Evolutionary conservation across 1,284 basidiomycete species (phyloP), one percentile per base, ranked within the genome.

Genomic region (Microbotryomycetes sp.): DNA sequence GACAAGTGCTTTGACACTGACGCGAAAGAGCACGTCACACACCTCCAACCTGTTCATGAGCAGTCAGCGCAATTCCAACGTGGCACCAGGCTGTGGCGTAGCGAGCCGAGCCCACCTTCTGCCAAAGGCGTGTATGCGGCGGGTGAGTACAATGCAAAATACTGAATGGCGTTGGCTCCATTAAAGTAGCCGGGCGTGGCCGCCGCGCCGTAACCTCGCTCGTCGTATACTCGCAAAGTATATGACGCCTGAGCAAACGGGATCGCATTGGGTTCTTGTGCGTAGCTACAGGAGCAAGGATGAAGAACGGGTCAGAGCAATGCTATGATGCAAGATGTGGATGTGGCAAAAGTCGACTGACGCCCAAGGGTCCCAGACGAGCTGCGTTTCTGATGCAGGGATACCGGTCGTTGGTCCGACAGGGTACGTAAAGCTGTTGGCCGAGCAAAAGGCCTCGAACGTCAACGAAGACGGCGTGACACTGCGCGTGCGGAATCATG

Each of bases 91-190:
- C 2, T 45, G 2, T 2, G 4, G 5, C 24, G 13, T 15, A 27
- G 24, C n/a, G 23, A 2, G 27, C 1, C n/a, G 2, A 24, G 86
- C 89, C 83, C 65, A 79, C 83, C 81, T 1, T 47, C 11, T 2
- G 82, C 72, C 5, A 92, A 72, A 13, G 85, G 81, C 0, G 86
- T 89, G 74, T 92, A 92, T 6, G 81, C 52, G 68, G 83, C 82
- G 0, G 91, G 91, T 1, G 84, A 85, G 75, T 96, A 97, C 72
- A 97, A 75, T 53, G 88, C 89, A 77, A 97, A 96, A 70, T 81
- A 79, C 48, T 89, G 77, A 3, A 81, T 81, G 41, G 79, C 80
- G 73, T 91, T 91, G 53, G 85, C 83, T 59, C 78, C 67, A 50
- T 67, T 78, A 67, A 97, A 78, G 71, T 80, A 81, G 0, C 91